Evolutionary conservation across 257 asterid species (phyloP).

Genomic region (Striga asiatica): DNA sequence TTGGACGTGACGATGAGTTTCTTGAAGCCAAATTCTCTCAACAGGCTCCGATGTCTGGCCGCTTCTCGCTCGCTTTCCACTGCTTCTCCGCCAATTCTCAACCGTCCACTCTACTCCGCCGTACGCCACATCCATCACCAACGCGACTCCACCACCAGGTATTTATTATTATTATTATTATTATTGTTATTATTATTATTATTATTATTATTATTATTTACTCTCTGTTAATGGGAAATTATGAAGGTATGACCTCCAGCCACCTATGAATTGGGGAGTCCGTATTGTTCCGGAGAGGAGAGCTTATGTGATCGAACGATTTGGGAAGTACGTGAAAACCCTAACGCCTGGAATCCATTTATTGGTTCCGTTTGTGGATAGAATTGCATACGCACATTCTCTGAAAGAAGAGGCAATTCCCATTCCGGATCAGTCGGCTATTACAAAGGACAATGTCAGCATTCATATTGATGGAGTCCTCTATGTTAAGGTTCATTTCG

Average conservation of each 20-base stretch:
- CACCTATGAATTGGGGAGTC: neutral
- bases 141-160: too few relatives aligned
- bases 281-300: neutral
- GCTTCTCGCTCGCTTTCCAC: too few relatives aligned
- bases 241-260: neutral
- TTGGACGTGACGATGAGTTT: too few relatives aligned
- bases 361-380: constrained; percentile 68
- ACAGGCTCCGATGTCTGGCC: too few relatives aligned
- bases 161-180: too few relatives aligned
- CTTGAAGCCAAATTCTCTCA: too few relatives aligned
- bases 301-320: neutral
- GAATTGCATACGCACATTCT: constrained; percentile 75
- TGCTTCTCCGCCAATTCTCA: too few relatives aligned
- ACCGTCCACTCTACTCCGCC: too few relatives aligned
- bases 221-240: too few relatives aligned
- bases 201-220: too few relatives aligned
- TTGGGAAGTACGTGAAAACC: neutral
- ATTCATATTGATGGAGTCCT: constrained; percentile 75
- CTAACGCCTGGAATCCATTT: constrained; percentile 40
- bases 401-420: constrained; percentile 81
- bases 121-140: too few relatives aligned
- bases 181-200: too few relatives aligned
- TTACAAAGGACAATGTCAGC: constrained; percentile 87
- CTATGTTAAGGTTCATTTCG: constrained; percentile 86
- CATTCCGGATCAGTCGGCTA: constrained; percentile 69